phyloP scores from a whole-genome alignment of 164 flowering plant species.

The Vitis cinerea region DNA sequence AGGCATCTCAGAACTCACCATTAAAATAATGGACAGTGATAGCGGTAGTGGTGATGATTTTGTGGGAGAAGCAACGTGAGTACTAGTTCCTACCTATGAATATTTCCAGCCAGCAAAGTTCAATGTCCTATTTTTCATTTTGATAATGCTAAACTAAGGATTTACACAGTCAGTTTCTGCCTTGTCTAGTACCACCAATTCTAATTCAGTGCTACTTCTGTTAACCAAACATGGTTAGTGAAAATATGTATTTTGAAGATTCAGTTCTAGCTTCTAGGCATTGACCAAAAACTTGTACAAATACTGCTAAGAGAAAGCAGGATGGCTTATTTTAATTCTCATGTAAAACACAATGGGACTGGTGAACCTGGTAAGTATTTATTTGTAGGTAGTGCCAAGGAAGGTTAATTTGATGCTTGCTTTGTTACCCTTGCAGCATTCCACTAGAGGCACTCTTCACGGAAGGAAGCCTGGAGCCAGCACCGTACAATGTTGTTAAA shows the following conservation, averaged over 20 bases:
- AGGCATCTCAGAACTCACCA: conserved; percentile 40
- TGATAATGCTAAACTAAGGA: background rate
- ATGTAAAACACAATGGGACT: no score
- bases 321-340: no score
- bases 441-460: conserved; percentile 53
- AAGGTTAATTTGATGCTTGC: background rate
- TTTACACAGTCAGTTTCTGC: background rate
- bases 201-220: no score
- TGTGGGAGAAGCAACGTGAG: conserved; percentile 78
- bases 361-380: no score
- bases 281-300: no score
- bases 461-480: conserved; percentile 55
- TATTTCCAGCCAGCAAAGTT: background rate
- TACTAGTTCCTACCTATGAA: background rate
- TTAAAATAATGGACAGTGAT: conserved; percentile 80
- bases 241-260: no score
- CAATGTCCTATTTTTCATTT: background rate
- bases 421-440: conserved; percentile 36
- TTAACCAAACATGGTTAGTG: no score
- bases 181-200: background rate
- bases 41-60: conserved; percentile 52
- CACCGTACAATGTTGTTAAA: conserved; percentile 71
- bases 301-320: no score
- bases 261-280: no score
- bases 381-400: no score